Conservation (phyloP, 225 moss, liverwort and hornwort genomes). For the Thuidium tamariscinum region DNA sequence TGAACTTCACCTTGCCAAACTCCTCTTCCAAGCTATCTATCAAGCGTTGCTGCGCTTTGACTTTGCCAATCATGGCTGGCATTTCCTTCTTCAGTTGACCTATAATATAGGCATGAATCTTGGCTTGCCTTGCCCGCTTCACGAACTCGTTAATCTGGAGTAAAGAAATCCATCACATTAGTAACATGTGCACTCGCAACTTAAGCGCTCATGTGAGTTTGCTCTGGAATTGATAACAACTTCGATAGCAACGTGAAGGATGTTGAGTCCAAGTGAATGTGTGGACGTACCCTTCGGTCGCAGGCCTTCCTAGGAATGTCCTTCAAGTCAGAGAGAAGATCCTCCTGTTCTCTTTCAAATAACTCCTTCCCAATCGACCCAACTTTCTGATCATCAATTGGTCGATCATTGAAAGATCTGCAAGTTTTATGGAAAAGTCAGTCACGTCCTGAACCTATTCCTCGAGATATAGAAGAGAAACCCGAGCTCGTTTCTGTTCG, state of each 20-base stretch:
- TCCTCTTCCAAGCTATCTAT: constrained; percentile 84
- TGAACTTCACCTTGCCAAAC: constrained; percentile 57
- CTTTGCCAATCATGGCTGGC: constrained; percentile 97
- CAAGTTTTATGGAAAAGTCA: background rate
- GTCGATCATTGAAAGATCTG: constrained; percentile 93
- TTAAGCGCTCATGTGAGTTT: background rate
- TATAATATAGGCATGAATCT: constrained; percentile 87
- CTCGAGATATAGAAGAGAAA: background rate
- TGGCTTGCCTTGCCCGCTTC: constrained; percentile 91
- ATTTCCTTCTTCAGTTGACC: constrained; percentile 94
- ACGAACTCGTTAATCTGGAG: constrained; percentile 97
- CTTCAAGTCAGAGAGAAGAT: constrained; percentile 82
- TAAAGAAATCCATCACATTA: background rate
- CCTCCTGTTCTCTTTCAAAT: constrained; percentile 90
- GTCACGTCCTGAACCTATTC: background rate
- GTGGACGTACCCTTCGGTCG: constrained; percentile 58
- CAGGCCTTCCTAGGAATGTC: constrained; percentile 98
- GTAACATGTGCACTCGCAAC: background rate
- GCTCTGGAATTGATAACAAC: background rate
- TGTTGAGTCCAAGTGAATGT: background rate
- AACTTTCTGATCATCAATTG: constrained; percentile 61
- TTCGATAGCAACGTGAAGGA: background rate
- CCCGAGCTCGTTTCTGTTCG: background rate
- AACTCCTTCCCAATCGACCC: constrained; percentile 87
- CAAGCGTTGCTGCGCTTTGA: constrained; percentile 77